These are phyloP conservation scores for Fusarium ambrosium DNA, from an alignment of 2,329 filamentous ascomycete species.

Conservation along the genomic window DNA sequence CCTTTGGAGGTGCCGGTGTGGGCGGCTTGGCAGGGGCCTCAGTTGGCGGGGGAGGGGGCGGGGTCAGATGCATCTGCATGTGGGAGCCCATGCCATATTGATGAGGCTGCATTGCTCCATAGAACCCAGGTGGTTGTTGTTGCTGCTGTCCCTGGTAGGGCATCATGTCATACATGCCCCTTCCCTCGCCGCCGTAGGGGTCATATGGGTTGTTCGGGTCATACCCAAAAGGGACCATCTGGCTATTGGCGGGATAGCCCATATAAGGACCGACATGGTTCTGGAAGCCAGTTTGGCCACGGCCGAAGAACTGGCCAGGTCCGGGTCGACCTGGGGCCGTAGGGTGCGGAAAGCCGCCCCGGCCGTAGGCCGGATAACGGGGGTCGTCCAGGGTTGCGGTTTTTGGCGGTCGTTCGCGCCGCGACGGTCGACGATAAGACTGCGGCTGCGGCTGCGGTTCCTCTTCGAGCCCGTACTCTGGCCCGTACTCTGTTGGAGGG, in stretches of 20 bases:
- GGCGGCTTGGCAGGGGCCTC: slow-evolving; percentile 57
- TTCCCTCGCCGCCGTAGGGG: slow-evolving; percentile 55
- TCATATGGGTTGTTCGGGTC: slow-evolving; percentile 58
- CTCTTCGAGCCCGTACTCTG: slow-evolving; percentile 33
- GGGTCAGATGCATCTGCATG: slow-evolving; percentile 58
- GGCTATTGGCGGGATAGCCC: slow-evolving; percentile 54
- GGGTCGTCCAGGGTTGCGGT: slow-evolving; percentile 74
- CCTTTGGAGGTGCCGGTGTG: slow-evolving; percentile 56
- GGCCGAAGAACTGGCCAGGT: slow-evolving; percentile 48
- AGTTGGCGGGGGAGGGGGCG: slow-evolving; percentile 56
- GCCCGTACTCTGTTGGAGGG: slow-evolving; percentile 51
- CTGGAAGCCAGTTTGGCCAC: slow-evolving; percentile 57
- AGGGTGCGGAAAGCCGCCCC: slow-evolving; percentile 45
- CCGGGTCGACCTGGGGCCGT: slow-evolving; percentile 24
- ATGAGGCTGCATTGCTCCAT: slow-evolving; percentile 46
- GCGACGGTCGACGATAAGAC: slow-evolving; percentile 36
- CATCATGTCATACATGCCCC: slow-evolving; percentile 64
- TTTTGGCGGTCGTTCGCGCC: slow-evolving; percentile 46
- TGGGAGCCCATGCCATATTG: slow-evolving; percentile 50
- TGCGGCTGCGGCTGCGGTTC: slow-evolving; percentile 23
- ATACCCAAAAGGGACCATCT: slow-evolving; percentile 63
- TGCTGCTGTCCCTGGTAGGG: slow-evolving; percentile 57
- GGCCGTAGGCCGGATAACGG: slow-evolving; percentile 67
- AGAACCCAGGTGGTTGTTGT: slow-evolving; percentile 47
- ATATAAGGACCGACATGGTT: slow-evolving; percentile 63